Percentiles rank a stretch among this genome's conserved stretches.
Conservation (phyloP, 2,329 filamentous ascomycete genomes). For the Clonostachys solani region DNA sequence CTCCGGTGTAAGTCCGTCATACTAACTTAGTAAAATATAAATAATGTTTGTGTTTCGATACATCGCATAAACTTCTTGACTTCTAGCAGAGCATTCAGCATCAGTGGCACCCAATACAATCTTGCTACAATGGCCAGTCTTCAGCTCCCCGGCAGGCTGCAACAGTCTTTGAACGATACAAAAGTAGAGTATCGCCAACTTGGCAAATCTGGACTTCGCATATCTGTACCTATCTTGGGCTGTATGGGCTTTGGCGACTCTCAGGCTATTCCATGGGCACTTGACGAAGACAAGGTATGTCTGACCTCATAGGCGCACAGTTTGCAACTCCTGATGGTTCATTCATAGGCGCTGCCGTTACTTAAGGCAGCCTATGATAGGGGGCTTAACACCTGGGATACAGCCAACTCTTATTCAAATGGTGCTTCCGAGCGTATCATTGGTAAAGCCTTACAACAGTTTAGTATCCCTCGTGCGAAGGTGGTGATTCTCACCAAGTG, state of each 20-base stretch:
- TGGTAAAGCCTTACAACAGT: conserved; percentile 56
- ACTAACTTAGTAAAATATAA: no score
- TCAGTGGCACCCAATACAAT: no score
- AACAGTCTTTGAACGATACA: conserved; percentile 20
- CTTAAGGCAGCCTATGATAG: conserved; percentile 58
- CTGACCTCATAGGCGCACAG: neutral
- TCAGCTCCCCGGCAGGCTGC: conserved; percentile 3
- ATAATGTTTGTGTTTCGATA: no score
- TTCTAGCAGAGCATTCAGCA: no score
- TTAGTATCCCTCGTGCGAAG: conserved; percentile 49
- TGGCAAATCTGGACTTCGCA: conserved; percentile 56
- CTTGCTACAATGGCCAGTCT: no score
- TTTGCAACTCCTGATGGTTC: neutral
- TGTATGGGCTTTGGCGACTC: conserved; percentile 58
- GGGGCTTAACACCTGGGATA: conserved; percentile 56
- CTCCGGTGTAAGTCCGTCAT: no score
- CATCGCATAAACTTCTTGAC: no score
- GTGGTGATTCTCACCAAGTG: conserved; percentile 56
- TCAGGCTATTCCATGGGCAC: conserved; percentile 47
- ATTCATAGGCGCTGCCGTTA: conserved; percentile 42
- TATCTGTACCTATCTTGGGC: conserved; percentile 61
- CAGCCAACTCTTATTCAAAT: conserved; percentile 52
- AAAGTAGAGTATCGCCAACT: conserved; percentile 47
- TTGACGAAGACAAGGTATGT: conserved; percentile 51
- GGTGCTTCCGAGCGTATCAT: conserved; percentile 49